Evolutionary conservation across 2,329 filamentous ascomycete species (phyloP).

Genomic region (Diplodia sapinea): DNA sequence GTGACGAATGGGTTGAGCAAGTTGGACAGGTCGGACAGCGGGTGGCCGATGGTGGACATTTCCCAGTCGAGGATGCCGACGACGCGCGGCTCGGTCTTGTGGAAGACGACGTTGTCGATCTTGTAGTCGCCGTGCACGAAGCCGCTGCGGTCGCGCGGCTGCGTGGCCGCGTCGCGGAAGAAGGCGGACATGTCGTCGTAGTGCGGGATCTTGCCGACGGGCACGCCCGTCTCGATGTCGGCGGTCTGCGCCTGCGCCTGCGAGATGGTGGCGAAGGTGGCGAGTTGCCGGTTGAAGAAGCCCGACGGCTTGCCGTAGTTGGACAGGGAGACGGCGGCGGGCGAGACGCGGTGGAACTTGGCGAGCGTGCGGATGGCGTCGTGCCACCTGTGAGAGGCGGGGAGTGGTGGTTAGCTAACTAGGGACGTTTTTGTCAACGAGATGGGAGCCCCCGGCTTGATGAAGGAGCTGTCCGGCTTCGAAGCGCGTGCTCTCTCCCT

Average conservation of each 20-base stretch:
- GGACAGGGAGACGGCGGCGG: constrained; percentile 69
- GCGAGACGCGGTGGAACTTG: constrained; percentile 78
- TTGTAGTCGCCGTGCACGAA: constrained; percentile 97
- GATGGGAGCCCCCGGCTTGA: neutral
- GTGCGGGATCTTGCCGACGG: constrained; percentile 83
- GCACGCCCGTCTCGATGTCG: constrained; percentile 76
- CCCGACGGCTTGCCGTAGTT: constrained; percentile 74
- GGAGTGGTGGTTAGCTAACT: neutral
- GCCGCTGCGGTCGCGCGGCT: constrained; percentile 77
- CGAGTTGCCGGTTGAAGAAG: constrained; percentile 86
- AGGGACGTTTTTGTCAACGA: neutral
- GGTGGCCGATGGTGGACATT: constrained; percentile 97
- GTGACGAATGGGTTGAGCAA: constrained; percentile 61
- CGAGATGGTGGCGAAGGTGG: constrained; percentile 80
- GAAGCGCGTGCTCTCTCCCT: neutral
- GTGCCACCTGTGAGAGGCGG: constrained; percentile 67
- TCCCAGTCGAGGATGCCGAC: constrained; percentile 98
- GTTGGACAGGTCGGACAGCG: constrained; percentile 88
- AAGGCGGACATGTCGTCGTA: constrained; percentile 80
- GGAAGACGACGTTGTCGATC: constrained; percentile 71
- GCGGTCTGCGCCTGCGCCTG: constrained; percentile 74
- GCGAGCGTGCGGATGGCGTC: constrained; percentile 83
- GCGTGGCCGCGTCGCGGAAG: constrained; percentile 71
- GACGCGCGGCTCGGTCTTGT: constrained; percentile 83
- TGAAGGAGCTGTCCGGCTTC: neutral